These are phyloP conservation scores for Guyanaporus albipodus DNA, from an alignment of 768 basidiomycete species.

Conservation along the genomic window DNA sequence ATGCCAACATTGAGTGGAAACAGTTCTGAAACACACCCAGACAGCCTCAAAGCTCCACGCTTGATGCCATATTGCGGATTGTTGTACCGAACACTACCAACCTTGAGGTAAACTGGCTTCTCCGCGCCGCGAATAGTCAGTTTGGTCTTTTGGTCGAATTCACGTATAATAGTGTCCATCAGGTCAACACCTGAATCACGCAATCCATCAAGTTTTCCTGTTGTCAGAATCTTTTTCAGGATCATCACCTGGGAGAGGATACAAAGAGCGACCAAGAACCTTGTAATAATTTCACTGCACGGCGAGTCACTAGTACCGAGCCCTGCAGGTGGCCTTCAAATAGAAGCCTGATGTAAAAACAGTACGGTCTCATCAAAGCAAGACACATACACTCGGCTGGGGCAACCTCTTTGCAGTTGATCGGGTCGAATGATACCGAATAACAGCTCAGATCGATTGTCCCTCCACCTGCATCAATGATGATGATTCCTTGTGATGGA, in stretches of 20 bases:
- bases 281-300: conserved; percentile 33
- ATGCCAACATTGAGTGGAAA: not conserved
- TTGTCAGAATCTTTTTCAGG: not conserved
- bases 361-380: too few relatives aligned
- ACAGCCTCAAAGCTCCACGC: conserved; percentile 3
- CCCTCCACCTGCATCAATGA: conserved; percentile 43
- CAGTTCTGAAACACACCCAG: not conserved
- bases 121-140: not conserved
- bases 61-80: conserved; percentile 3
- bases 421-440: conserved; percentile 19
- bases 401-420: conserved; percentile 31
- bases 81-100: not conserved
- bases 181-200: not conserved
- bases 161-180: not conserved
- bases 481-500: conserved; percentile 33
- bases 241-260: not conserved
- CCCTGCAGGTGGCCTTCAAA: conserved; percentile 42
- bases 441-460: conserved; percentile 37
- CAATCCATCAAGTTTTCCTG: conserved; percentile 7
- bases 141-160: conserved; percentile 12
- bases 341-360: not conserved
- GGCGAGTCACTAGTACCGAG: conserved; percentile 44
- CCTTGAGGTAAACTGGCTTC: not conserved
- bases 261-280: conserved; percentile 19
- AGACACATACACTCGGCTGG: conserved; percentile 25